Conservation (phyloP, 768 basidiomycete genomes). For the Leccinum aurantiacum region DNA sequence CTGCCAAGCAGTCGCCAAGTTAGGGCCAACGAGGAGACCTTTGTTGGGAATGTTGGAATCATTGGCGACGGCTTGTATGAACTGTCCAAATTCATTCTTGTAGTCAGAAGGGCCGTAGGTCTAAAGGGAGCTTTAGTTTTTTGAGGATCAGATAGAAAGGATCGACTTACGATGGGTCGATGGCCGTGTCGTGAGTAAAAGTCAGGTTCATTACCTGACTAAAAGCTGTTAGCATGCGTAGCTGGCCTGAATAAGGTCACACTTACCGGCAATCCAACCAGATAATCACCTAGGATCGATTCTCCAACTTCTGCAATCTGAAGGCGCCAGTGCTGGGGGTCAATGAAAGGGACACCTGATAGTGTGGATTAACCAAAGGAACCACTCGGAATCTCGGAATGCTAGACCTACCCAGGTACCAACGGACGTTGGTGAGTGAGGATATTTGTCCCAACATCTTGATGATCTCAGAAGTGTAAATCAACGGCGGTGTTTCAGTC, state of each 20-base stretch:
- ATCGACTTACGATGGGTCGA: slow-evolving; percentile 21
- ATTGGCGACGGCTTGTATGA: slow-evolving; percentile 44
- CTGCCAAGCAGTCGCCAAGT: slow-evolving; percentile 53
- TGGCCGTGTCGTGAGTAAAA: slow-evolving; percentile 53
- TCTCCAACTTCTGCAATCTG: slow-evolving; percentile 58
- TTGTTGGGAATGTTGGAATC: slow-evolving; percentile 41
- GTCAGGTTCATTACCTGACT: slow-evolving; percentile 80
- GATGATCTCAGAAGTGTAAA: slow-evolving; percentile 65
- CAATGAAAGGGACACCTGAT: slow-evolving; percentile 62
- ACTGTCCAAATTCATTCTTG: slow-evolving; percentile 47
- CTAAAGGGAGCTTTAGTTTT: slow-evolving; percentile 4
- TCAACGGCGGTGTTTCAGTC: slow-evolving; percentile 39
- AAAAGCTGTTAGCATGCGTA: slow-evolving; percentile 18
- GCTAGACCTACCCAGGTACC: slow-evolving; percentile 54
- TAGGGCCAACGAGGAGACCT: slow-evolving; percentile 61
- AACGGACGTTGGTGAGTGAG: slow-evolving; percentile 53
- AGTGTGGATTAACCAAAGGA: slow-evolving; percentile 9
- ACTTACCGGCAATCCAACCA: slow-evolving; percentile 53
- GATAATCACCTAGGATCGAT: slow-evolving; percentile 58
- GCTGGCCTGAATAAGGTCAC: background rate
- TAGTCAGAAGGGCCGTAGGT: slow-evolving; percentile 41
- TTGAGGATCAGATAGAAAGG: no score
- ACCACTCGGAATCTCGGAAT: background rate
- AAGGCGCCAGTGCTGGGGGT: slow-evolving; percentile 50
- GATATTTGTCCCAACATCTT: slow-evolving; percentile 64